Conservation (phyloP, 2,329 filamentous ascomycete genomes). For the Cladobotryum protrusum region DNA sequence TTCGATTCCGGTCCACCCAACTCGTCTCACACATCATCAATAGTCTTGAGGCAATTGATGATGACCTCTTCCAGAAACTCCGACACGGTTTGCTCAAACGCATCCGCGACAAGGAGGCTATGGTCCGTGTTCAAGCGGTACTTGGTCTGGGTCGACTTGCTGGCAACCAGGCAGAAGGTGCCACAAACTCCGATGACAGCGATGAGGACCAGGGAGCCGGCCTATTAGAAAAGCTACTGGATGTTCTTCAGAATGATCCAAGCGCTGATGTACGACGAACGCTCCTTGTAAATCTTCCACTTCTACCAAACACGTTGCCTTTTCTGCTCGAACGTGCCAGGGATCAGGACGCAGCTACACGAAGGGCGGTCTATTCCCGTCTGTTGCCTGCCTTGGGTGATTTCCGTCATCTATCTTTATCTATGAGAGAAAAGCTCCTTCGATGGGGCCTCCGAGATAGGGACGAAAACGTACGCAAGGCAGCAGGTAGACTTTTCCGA, state of each 20-base stretch:
- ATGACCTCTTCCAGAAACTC: slow-evolving; percentile 80
- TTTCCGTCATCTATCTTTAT: slow-evolving; percentile 86
- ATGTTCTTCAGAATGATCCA: slow-evolving; percentile 87
- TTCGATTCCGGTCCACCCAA: slow-evolving; percentile 85
- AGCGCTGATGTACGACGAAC: slow-evolving; percentile 89
- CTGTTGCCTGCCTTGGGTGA: slow-evolving; percentile 85
- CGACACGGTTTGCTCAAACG: slow-evolving; percentile 74
- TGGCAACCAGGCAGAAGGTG: slow-evolving; percentile 67
- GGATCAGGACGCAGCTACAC: slow-evolving; percentile 78
- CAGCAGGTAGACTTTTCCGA: slow-evolving; percentile 80
- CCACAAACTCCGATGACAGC: slow-evolving; percentile 63
- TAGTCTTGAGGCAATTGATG: slow-evolving; percentile 84
- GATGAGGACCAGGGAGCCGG: slow-evolving; percentile 58
- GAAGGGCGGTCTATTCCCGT: slow-evolving; percentile 79
- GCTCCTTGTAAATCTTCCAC: slow-evolving; percentile 82
- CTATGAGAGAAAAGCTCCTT: slow-evolving; percentile 90
- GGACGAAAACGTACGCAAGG: slow-evolving; percentile 90
- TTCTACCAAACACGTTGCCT: slow-evolving; percentile 73
- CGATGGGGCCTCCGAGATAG: slow-evolving; percentile 91
- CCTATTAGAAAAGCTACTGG: slow-evolving; percentile 74
- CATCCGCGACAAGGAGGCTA: slow-evolving; percentile 87
- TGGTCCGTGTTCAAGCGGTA: slow-evolving; percentile 87
- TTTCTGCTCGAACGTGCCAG: slow-evolving; percentile 85
- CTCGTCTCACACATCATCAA: slow-evolving; percentile 88
- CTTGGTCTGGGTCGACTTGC: slow-evolving; percentile 82